A percentile compares a stretch with the other conserved stretches of the same genome.
These are phyloP conservation scores for Quercus phellos DNA, from an alignment of 331 rosid species.

Conservation along the genomic window DNA sequence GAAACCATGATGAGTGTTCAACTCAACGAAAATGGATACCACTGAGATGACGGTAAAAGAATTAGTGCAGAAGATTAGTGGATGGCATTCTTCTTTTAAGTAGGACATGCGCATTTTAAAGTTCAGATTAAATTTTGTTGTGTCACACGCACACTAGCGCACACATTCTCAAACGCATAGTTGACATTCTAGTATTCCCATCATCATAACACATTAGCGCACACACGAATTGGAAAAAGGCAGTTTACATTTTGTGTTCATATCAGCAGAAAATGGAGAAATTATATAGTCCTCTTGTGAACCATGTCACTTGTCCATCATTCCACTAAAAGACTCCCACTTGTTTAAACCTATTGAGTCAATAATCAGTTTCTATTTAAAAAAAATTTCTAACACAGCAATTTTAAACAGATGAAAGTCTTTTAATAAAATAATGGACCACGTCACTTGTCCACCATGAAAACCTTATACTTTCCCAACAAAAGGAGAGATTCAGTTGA, in stretches of 20 bases:
- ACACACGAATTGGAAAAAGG: background rate
- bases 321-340: too few relatives aligned
- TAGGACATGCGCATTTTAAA: background rate
- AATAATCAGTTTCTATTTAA: too few relatives aligned
- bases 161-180: background rate
- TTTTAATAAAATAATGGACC: too few relatives aligned
- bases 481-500: background rate
- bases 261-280: background rate
- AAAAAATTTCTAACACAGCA: too few relatives aligned
- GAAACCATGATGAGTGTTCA: conserved; percentile 27
- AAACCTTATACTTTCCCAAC: too few relatives aligned
- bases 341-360: too few relatives aligned
- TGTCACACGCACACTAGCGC: background rate
- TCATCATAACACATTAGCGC: background rate
- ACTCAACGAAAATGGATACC: conserved; percentile 17
- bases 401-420: fast-evolving
- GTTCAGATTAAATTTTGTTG: background rate
- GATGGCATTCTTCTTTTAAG: background rate
- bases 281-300: too few relatives aligned
- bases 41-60: conserved; percentile 9
- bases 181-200: conserved; percentile 1
- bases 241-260: background rate
- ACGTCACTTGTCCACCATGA: fast-evolving
- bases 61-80: conserved; percentile 7
- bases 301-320: too few relatives aligned